Conservation (phyloP, 768 basidiomycete genomes). For the Podaxis pistillaris region DNA sequence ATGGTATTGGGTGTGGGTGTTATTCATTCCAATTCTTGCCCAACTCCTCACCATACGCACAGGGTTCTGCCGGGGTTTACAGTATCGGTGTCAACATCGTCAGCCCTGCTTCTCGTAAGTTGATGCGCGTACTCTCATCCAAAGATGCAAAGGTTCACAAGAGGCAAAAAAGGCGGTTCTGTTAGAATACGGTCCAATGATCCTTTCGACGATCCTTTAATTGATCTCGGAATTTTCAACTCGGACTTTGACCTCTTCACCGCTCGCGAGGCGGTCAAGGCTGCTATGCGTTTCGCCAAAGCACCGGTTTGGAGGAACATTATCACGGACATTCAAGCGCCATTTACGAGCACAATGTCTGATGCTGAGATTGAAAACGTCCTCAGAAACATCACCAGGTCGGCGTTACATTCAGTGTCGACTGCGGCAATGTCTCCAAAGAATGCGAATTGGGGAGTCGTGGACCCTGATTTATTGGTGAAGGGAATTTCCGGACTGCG, state of each 20-base stretch:
- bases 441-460: slow-evolving; percentile 30
- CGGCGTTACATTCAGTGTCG: slow-evolving; percentile 31
- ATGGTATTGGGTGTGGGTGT: slow-evolving; percentile 4
- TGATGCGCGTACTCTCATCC: too few species aligned
- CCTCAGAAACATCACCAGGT: slow-evolving; percentile 20
- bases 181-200: slow-evolving; percentile 20
- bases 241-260: slow-evolving; percentile 15
- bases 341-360: slow-evolving; percentile 12
- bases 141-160: background rate
- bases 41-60: background rate
- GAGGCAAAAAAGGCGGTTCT: slow-evolving; percentile 17
- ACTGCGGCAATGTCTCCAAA: slow-evolving; percentile 31
- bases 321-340: slow-evolving; percentile 12
- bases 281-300: slow-evolving; percentile 18
- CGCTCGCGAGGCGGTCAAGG: slow-evolving; percentile 23
- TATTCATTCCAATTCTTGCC: background rate
- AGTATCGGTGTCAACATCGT: slow-evolving; percentile 21
- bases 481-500: slow-evolving; percentile 34
- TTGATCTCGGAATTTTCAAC: slow-evolving; percentile 16
- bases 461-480: slow-evolving; percentile 36
- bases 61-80: slow-evolving; percentile 21
- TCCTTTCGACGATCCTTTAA: slow-evolving; percentile 25
- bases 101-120: slow-evolving; percentile 27
- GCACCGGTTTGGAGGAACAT: slow-evolving; percentile 20
- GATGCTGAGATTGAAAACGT: slow-evolving; percentile 17